Evolutionary conservation across 805 yeast species (phyloP).

Genomic region (Ogataea allantospora): DNA sequence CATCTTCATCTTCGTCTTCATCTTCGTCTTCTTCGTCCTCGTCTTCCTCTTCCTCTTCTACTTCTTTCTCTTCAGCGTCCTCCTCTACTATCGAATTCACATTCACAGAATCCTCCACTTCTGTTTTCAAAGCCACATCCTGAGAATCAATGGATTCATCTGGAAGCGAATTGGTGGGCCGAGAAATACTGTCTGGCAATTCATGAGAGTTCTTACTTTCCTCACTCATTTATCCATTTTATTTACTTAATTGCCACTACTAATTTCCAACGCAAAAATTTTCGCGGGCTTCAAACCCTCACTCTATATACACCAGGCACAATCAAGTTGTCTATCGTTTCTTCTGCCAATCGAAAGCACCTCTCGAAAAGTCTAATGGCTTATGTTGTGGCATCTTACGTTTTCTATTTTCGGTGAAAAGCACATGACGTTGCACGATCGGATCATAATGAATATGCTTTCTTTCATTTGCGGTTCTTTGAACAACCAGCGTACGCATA

Average conservation of each 20-base stretch:
- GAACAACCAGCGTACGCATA: slow-evolving; percentile 74
- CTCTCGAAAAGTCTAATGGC: slow-evolving; percentile 49
- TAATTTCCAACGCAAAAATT: slow-evolving; percentile 11
- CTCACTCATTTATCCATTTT: slow-evolving; percentile 12
- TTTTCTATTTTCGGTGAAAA: slow-evolving; percentile 85
- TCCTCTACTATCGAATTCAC: slow-evolving; percentile 26
- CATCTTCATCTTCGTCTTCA: slow-evolving; percentile 33
- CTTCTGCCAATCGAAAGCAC: slow-evolving; percentile 38
- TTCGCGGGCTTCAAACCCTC: slow-evolving; percentile 14
- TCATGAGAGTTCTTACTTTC: slow-evolving; percentile 2
- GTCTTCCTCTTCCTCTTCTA: slow-evolving; percentile 26
- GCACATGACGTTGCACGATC: slow-evolving; percentile 82
- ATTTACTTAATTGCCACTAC: slow-evolving; percentile 12
- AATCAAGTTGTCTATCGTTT: slow-evolving; percentile 18
- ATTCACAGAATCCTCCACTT: slow-evolving; percentile 7
- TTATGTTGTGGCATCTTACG: slow-evolving; percentile 62
- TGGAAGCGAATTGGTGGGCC: too few species aligned
- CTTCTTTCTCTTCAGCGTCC: slow-evolving; percentile 28
- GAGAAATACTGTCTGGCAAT: neutral
- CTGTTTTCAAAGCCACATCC: too few species aligned
- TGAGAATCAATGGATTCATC: too few species aligned
- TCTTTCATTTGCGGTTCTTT: slow-evolving; percentile 76
- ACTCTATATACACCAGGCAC: slow-evolving; percentile 3
- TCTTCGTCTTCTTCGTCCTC: slow-evolving; percentile 29
- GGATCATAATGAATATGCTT: slow-evolving; percentile 88